phyloP scores from a whole-genome alignment of 768 basidiomycete genomes.

The Pleurotus djamor region DNA sequence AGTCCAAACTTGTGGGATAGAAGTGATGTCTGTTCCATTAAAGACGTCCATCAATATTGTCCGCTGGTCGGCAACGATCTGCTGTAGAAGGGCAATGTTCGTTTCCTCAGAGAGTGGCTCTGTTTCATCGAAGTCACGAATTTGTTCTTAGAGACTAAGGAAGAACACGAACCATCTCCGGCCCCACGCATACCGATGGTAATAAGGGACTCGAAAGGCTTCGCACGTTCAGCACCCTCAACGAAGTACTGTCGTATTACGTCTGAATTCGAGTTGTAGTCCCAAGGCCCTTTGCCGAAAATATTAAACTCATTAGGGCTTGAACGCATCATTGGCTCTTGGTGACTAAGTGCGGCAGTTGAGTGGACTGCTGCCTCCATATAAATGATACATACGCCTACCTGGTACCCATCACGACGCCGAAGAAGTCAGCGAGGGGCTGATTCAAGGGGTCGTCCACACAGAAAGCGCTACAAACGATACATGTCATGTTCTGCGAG shows the following conservation, averaged over 20 bases:
- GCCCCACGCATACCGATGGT: slow-evolving; percentile 72
- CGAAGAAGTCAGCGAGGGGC: slow-evolving; percentile 59
- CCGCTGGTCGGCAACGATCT: slow-evolving; percentile 60
- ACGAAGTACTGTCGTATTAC: slow-evolving; percentile 63
- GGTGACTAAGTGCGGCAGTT: slow-evolving; percentile 37
- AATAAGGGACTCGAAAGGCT: slow-evolving; percentile 58
- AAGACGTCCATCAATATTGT: slow-evolving; percentile 54
- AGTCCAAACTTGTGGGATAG: slow-evolving; percentile 66
- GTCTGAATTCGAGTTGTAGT: slow-evolving; percentile 53
- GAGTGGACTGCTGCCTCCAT: not conserved
- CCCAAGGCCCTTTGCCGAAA: slow-evolving; percentile 59
- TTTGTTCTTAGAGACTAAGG: not conserved
- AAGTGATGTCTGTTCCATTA: slow-evolving; percentile 39
- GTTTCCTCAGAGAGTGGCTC: slow-evolving; percentile 52
- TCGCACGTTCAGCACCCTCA: slow-evolving; percentile 55
- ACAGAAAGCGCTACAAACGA: slow-evolving; percentile 42
- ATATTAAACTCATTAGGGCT: slow-evolving; percentile 64
- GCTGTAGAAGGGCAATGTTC: slow-evolving; percentile 48
- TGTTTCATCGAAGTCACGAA: slow-evolving; percentile 13
- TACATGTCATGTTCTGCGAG: not conserved
- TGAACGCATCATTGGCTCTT: slow-evolving; percentile 76
- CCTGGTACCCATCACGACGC: slow-evolving; percentile 73
- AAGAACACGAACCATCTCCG: slow-evolving; percentile 40
- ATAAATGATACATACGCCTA: slow-evolving; percentile 11
- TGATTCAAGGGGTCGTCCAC: slow-evolving; percentile 63